Percentiles rank a stretch among this genome's conserved stretches.
Evolutionary conservation across 2,329 filamentous ascomycete genomes (phyloP).

Genomic region (Trematosphaeria pertusa): DNA sequence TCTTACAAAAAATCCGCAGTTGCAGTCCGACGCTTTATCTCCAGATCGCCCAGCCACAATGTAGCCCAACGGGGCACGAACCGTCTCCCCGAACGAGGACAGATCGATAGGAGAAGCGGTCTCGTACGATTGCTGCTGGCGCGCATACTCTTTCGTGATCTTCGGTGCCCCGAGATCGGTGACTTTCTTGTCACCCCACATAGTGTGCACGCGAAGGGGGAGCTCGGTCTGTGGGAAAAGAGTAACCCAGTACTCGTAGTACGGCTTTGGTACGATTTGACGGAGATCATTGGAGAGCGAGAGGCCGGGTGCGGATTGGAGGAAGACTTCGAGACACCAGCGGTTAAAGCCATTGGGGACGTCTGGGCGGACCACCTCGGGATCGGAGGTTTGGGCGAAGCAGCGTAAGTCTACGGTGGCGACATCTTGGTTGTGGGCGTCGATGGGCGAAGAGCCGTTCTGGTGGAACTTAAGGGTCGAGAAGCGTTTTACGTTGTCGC

Average conservation of each 20-base stretch:
- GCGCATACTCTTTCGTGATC: no score
- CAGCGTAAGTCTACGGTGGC: conserved; percentile 59
- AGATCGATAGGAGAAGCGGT: conserved; percentile 34
- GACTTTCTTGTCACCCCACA: no score
- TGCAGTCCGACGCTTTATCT: conserved; percentile 41
- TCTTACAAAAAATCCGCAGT: conserved; percentile 43
- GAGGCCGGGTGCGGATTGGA: conserved; percentile 52
- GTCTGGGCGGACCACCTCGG: conserved; percentile 51
- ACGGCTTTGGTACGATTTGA: conserved; percentile 34
- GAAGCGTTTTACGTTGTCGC: conserved; percentile 28
- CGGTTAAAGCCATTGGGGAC: conserved; percentile 48
- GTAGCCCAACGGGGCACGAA: conserved; percentile 47
- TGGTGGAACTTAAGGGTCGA: conserved; percentile 36
- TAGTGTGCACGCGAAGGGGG: conserved; percentile 36
- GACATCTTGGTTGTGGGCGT: conserved; percentile 52
- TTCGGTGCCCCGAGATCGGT: no score
- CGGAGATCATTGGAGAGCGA: conserved; percentile 33
- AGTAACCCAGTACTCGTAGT: conserved; percentile 53
- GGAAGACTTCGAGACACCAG: conserved; percentile 50
- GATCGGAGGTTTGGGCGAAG: conserved; percentile 55
- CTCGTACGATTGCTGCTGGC: conserved; percentile 42
- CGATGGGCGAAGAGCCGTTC: conserved; percentile 36
- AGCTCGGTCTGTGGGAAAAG: conserved; percentile 38
- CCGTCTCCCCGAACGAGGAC: conserved; percentile 44
- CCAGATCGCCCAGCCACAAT: conserved; percentile 44